Evolutionary conservation across 148 eudicot species (phyloP).

Genomic region (Nyssa sinensis): DNA sequence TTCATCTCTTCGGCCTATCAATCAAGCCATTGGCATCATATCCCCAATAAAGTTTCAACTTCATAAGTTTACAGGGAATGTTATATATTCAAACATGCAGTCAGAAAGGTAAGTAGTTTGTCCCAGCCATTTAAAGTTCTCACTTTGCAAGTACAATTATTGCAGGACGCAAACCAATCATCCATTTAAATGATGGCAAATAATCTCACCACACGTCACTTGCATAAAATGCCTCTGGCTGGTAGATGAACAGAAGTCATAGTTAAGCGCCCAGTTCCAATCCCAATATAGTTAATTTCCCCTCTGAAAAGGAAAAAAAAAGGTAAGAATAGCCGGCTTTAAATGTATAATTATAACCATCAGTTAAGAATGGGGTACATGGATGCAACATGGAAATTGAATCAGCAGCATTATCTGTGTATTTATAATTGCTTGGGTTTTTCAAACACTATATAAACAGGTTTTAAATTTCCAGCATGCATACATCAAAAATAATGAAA

Average conservation of each 20-base stretch:
- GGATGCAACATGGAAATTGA: no score
- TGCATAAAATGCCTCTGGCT: background rate
- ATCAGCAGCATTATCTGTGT: no score
- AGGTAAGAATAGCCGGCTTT: no score
- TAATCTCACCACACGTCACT: slow-evolving; percentile 18
- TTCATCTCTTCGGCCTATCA: no score
- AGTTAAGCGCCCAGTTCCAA: background rate
- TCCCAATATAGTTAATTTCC: background rate
- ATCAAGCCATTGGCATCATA: no score
- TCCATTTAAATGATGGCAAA: background rate
- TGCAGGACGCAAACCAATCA: slow-evolving; percentile 28
- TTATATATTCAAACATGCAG: background rate
- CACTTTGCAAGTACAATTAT: background rate
- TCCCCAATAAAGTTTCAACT: background rate
- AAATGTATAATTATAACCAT: no score
- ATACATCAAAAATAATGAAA: no score
- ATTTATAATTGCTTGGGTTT: no score
- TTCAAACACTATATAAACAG: no score
- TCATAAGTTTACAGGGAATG: background rate
- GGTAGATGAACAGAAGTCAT: background rate
- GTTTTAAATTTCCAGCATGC: no score
- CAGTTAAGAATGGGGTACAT: no score
- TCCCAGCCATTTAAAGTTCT: background rate
- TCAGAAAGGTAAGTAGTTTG: background rate
- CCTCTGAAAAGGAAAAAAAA: background rate